Evolutionary conservation across 352 stramenopile species (phyloP).

Genomic region (Globisporangium sylvaticum): DNA sequence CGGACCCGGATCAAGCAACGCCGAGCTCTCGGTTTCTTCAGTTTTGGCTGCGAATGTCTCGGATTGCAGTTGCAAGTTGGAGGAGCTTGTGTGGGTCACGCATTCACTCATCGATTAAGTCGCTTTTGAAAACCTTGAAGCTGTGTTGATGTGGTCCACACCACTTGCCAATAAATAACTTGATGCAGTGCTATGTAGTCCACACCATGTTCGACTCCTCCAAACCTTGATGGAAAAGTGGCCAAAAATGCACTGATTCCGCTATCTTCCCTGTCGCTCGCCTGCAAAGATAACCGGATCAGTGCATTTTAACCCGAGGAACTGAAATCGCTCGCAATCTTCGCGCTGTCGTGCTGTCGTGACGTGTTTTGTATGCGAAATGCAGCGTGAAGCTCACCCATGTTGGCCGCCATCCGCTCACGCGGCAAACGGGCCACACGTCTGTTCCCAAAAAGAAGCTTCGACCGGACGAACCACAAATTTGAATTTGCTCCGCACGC

Average conservation of each 20-base stretch:
- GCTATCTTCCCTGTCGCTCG: neutral
- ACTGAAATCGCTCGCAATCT: neutral
- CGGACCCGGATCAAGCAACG: constrained; percentile 1
- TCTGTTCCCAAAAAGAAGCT: constrained; percentile 9
- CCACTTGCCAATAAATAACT: neutral
- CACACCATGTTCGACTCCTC: no score
- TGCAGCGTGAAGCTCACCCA: neutral
- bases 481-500: constrained; percentile 3
- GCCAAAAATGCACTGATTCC: neutral
- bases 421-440: constrained; percentile 4
- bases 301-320: neutral
- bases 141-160: neutral
- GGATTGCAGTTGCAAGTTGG: constrained; percentile 6
- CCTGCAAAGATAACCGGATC: neutral
- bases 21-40: no score
- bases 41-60: neutral
- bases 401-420: neutral
- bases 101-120: constrained; percentile 9
- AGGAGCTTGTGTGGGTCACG: neutral
- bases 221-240: no score
- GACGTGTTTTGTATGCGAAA: constrained; percentile 13
- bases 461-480: constrained; percentile 16
- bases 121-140: neutral
- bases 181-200: neutral
- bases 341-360: constrained; percentile 4